A percentile compares a stretch with the other conserved stretches of the same genome.
Conservation (phyloP, 2,329 filamentous ascomycete species). For the Pleomassaria siparia region DNA sequence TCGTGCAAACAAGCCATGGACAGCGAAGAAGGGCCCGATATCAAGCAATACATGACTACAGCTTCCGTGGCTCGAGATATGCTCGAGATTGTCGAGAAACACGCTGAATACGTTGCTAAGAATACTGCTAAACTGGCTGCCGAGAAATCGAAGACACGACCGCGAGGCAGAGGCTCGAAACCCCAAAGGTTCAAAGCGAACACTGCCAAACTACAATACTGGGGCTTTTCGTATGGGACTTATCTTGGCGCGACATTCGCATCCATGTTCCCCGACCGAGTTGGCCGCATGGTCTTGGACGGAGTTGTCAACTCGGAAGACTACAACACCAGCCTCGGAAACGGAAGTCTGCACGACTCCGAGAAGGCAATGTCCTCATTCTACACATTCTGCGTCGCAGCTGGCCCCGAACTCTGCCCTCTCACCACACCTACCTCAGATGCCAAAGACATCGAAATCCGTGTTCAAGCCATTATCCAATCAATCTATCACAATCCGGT, state of each 20-base stretch:
- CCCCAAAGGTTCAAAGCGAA: constrained; percentile 10
- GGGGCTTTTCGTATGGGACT: constrained; percentile 54
- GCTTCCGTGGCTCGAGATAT: constrained; percentile 53
- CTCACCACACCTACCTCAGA: constrained; percentile 39
- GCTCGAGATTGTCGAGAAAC: constrained; percentile 50
- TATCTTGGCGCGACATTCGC: constrained; percentile 43
- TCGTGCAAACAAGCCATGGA: constrained; percentile 29
- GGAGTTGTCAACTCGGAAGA: constrained; percentile 47
- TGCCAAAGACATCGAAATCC: constrained; percentile 38
- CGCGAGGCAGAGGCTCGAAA: not conserved
- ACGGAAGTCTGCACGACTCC: constrained; percentile 46
- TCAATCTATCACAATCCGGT: constrained; percentile 46
- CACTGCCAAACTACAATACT: constrained; percentile 44
- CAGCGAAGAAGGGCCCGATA: constrained; percentile 34
- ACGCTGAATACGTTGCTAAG: constrained; percentile 39
- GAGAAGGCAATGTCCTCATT: constrained; percentile 48
- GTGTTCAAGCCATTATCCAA: constrained; percentile 34
- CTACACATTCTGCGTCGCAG: constrained; percentile 48
- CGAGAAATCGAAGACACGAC: not conserved
- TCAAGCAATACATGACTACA: constrained; percentile 49
- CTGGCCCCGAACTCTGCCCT: constrained; percentile 45
- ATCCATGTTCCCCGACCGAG: constrained; percentile 42
- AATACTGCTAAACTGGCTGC: not conserved
- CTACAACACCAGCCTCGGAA: constrained; percentile 41
- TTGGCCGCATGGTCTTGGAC: constrained; percentile 44